A percentile compares a stretch with the other conserved stretches of the same genome.
phyloP scores from a whole-genome alignment of 176 grass and related monocot genomes.

The Zoysia japonica region DNA sequence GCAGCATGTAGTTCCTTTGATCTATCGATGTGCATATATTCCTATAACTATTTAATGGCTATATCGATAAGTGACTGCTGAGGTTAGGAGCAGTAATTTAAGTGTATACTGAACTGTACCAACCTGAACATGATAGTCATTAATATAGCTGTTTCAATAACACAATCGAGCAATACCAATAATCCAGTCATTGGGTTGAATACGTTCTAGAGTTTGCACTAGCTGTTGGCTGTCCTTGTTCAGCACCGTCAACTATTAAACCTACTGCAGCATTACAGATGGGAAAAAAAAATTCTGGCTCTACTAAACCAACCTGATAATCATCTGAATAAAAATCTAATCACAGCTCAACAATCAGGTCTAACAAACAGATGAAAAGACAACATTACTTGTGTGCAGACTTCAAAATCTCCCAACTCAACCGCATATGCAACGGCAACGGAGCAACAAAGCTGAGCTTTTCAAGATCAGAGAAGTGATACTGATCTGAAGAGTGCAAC shows the following conservation, averaged over 20 bases:
- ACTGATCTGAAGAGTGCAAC: slow-evolving; percentile 38
- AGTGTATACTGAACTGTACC: too few relatives aligned
- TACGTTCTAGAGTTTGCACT: neutral
- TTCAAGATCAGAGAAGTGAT: slow-evolving; percentile 53
- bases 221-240: neutral
- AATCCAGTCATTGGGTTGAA: neutral
- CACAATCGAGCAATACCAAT: neutral
- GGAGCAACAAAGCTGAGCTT: slow-evolving; percentile 76
- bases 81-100: too few relatives aligned
- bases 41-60: neutral
- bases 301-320: neutral
- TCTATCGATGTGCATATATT: neutral
- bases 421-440: slow-evolving; percentile 77
- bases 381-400: slow-evolving; percentile 17
- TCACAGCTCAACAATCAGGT: neutral
- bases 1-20: slow-evolving; percentile 29
- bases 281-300: neutral
- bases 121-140: too few relatives aligned
- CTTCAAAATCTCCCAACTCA: slow-evolving; percentile 81
- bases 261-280: too few relatives aligned
- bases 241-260: neutral
- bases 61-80: neutral
- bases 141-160: neutral
- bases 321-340: neutral
- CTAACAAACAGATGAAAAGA: neutral